Conservation (phyloP, 1,139 yeast species). For the Magnusiomyces tetraspermus region DNA sequence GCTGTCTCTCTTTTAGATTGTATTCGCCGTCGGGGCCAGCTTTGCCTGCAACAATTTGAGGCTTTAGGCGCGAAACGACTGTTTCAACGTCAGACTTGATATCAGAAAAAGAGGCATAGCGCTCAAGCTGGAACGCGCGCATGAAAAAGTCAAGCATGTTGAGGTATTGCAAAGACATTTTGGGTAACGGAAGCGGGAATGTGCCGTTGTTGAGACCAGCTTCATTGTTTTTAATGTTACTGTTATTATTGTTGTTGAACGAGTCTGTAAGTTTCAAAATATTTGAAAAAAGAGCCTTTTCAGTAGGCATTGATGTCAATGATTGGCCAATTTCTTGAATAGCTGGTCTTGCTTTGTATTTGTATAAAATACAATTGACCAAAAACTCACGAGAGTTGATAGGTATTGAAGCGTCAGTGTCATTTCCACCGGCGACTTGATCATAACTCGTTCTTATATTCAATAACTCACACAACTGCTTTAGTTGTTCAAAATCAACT, state of each 20-base stretch:
- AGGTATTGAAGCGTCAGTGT: constrained; percentile 9
- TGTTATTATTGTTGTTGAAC: too few relatives aligned
- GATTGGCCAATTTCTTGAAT: constrained; percentile 9
- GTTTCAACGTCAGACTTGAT: constrained; percentile 25
- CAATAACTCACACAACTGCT: constrained; percentile 15
- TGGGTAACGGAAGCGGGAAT: constrained; percentile 19
- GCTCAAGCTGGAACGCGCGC: constrained; percentile 23
- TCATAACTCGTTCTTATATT: constrained; percentile 15
- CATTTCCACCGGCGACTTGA: too few relatives aligned
- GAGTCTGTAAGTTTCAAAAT: constrained; percentile 6
- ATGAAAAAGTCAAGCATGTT: constrained; percentile 32
- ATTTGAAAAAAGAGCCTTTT: constrained; percentile 14
- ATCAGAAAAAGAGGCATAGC: constrained; percentile 21
- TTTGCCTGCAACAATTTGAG: constrained; percentile 13
- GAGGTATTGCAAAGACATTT: constrained; percentile 29
- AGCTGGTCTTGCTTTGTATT: constrained; percentile 14
- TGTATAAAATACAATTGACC: constrained; percentile 18
- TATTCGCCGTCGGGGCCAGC: constrained; percentile 11
- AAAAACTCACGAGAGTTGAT: constrained; percentile 11
- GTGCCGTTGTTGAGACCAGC: constrained; percentile 1
- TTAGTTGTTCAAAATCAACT: constrained; percentile 21
- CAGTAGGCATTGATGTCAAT: constrained; percentile 18
- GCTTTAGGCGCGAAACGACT: constrained; percentile 23
- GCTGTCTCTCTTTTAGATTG: constrained; percentile 6
- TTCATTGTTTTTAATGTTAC: neutral